These are phyloP conservation scores for Arachnomyces sp. DNA, from an alignment of 2,329 filamentous ascomycete species.

Conservation along the genomic window DNA sequence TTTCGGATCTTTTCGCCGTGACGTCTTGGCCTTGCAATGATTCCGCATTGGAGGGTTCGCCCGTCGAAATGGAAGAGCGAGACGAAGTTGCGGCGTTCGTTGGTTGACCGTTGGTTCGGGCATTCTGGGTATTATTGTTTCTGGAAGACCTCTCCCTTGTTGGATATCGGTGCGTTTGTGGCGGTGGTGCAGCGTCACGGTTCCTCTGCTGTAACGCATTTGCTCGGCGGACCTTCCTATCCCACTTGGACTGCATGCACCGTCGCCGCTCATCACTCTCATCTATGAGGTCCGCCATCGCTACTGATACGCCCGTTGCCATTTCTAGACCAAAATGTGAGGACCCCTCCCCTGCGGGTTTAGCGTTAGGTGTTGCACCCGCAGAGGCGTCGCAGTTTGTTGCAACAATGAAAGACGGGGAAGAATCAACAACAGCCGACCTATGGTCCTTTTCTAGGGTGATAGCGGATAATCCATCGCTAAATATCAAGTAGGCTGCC, in stretches of 20 bases:
- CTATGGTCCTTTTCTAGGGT: slow-evolving; percentile 51
- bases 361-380: slow-evolving; percentile 10
- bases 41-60: not conserved
- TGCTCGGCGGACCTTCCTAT: slow-evolving; percentile 18
- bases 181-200: not conserved
- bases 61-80: too few species aligned
- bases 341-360: slow-evolving; percentile 13
- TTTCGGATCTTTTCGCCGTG: slow-evolving; percentile 23
- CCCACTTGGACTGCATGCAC: slow-evolving; percentile 35
- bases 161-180: too few species aligned
- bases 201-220: slow-evolving; percentile 3
- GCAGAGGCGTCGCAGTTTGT: slow-evolving; percentile 48
- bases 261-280: slow-evolving; percentile 28
- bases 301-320: slow-evolving; percentile 10
- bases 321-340: slow-evolving; percentile 15
- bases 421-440: slow-evolving; percentile 38
- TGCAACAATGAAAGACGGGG: slow-evolving; percentile 45
- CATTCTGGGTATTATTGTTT: not conserved
- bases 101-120: not conserved
- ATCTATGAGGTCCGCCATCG: slow-evolving; percentile 22
- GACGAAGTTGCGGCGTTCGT: too few species aligned
- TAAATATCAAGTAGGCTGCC: slow-evolving; percentile 52
- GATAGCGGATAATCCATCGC: slow-evolving; percentile 41
- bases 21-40: slow-evolving; percentile 10
- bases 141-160: not conserved